Evolutionary conservation across 495 filamentous ascomycete genomes (phyloP).

Genomic region (Xylaria scruposa): DNA sequence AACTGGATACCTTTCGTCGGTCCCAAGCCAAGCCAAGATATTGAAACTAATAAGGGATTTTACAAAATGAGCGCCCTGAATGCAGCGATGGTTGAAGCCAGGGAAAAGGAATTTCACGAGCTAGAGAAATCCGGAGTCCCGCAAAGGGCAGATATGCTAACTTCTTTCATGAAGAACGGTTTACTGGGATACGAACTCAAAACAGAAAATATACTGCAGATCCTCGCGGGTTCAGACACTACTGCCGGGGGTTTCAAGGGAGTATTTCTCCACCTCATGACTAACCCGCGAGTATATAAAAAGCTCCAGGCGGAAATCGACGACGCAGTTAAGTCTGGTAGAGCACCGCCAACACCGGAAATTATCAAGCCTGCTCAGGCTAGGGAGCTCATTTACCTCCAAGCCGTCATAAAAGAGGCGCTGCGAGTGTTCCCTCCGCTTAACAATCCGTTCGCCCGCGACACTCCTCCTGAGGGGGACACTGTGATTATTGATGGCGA

Average conservation of each 20-base stretch:
- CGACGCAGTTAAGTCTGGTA: constrained; percentile 31
- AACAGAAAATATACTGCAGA: constrained; percentile 41
- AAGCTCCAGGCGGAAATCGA: constrained; percentile 64
- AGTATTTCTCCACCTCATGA: constrained; percentile 59
- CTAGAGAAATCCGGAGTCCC: not conserved
- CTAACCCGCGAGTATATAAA: constrained; percentile 51
- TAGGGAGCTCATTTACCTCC: constrained; percentile 48
- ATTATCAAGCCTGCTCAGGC: constrained; percentile 48
- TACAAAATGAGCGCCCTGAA: constrained; percentile 54
- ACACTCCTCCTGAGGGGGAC: constrained; percentile 51
- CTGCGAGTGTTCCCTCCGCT: constrained; percentile 46
- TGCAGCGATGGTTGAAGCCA: constrained; percentile 35
- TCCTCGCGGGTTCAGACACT: constrained; percentile 60
- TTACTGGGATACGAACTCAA: constrained; percentile 41
- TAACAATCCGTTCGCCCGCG: constrained; percentile 41
- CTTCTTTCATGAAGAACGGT: constrained; percentile 50
- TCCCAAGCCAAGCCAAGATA: constrained; percentile 27
- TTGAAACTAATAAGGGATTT: constrained; percentile 53
- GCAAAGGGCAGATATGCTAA: constrained; percentile 45
- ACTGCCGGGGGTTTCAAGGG: constrained; percentile 62
- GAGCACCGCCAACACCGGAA: constrained; percentile 27
- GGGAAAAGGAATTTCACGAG: constrained; percentile 31
- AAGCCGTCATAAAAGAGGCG: constrained; percentile 51
- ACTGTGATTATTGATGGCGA: constrained; percentile 21
- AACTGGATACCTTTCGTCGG: constrained; percentile 34